These are phyloP conservation scores for Sisymbrium irio DNA, from an alignment of 345 rosid genomes.

Conservation along the genomic window DNA sequence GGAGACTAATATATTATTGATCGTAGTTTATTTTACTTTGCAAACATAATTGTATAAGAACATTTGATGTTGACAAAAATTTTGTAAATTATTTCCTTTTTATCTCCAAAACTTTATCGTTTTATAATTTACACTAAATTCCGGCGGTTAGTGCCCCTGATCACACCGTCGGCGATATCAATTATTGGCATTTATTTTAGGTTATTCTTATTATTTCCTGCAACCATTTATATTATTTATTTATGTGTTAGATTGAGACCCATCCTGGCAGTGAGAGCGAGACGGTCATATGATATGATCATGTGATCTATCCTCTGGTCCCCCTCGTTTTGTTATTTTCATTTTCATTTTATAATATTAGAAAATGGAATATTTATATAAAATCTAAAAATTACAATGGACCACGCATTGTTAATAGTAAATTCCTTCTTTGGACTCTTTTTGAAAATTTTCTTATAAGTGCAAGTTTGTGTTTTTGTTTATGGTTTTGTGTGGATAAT, in stretches of 20 bases:
- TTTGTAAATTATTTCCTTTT: not conserved
- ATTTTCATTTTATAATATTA: not conserved
- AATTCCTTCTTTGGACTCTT: not conserved
- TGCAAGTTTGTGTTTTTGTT: not conserved
- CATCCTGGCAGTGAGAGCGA: slow-evolving; percentile 14
- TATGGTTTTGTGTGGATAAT: slow-evolving; percentile 2
- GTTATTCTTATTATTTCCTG: not conserved
- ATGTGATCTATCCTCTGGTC: slow-evolving; percentile 31
- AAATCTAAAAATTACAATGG: not conserved
- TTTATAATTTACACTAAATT: not conserved
- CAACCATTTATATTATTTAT: not conserved
- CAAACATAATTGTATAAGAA: not conserved
- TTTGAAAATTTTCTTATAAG: not conserved
- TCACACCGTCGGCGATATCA: slow-evolving; percentile 13
- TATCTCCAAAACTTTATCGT: not conserved
- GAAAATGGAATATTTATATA: not conserved
- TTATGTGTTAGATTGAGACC: slow-evolving; percentile 16
- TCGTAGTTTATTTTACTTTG: not conserved
- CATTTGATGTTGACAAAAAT: not conserved
- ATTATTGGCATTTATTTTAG: slow-evolving; percentile 11
- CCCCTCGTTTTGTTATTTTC: slow-evolving; percentile 20
- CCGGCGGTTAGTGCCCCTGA: not conserved
- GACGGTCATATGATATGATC: slow-evolving; percentile 26
- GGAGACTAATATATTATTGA: not conserved
- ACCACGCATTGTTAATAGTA: not conserved